A percentile compares a stretch with the other conserved stretches of the same genome.
phyloP scores from a whole-genome alignment of 306 rosid species.

The Delonix regia region DNA sequence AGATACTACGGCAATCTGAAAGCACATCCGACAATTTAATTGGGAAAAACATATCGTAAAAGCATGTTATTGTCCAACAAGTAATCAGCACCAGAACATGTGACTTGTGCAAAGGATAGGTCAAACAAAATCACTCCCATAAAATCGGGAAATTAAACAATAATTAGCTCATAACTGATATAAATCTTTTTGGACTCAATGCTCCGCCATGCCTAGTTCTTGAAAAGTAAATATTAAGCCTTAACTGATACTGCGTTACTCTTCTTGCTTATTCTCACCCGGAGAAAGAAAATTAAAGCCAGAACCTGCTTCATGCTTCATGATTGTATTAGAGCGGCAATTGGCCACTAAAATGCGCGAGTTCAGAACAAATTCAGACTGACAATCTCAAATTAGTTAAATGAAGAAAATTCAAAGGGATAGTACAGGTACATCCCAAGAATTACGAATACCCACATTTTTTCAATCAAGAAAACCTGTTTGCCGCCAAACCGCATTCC shows the following conservation, averaged over 20 bases:
- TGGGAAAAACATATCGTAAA: not conserved
- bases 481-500: slow-evolving; percentile 65
- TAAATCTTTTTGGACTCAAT: not conserved
- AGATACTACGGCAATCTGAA: not conserved
- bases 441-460: slow-evolving; percentile 15
- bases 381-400: slow-evolving; percentile 7
- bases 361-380: slow-evolving; percentile 26
- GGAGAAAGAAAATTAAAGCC: not conserved
- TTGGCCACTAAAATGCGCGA: slow-evolving; percentile 5
- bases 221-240: not conserved
- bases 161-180: not conserved
- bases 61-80: not conserved
- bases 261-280: not conserved
- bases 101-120: not conserved
- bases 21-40: not conserved
- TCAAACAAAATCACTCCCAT: not conserved
- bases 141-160: slow-evolving; percentile 11
- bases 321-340: not conserved
- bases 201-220: not conserved
- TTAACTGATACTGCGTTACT: not conserved
- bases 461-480: slow-evolving; percentile 69
- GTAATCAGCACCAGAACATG: not conserved
- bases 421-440: slow-evolving; percentile 24
- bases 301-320: not conserved
- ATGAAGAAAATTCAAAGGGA: not conserved